A percentile compares a stretch with the other conserved stretches of the same genome.
These are phyloP conservation scores for Huiozyma sinensis DNA, from an alignment of 805 yeast species.

Conservation along the genomic window DNA sequence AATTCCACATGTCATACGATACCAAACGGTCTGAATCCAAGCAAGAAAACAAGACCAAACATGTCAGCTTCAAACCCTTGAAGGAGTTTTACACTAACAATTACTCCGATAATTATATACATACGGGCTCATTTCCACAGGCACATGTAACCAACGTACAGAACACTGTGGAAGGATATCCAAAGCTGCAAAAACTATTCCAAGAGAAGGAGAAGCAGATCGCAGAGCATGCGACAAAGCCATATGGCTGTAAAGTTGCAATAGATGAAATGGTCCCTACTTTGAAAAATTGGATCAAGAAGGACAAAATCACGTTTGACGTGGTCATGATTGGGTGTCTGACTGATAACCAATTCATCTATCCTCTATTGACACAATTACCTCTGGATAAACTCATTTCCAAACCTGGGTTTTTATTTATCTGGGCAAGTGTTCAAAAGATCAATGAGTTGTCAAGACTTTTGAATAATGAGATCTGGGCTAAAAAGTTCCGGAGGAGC, in stretches of 20 bases:
- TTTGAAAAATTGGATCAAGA: slow-evolving; percentile 50
- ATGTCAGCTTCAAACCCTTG: slow-evolving; percentile 18
- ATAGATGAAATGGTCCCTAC: slow-evolving; percentile 44
- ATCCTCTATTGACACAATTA: slow-evolving; percentile 48
- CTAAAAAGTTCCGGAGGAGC: slow-evolving; percentile 70
- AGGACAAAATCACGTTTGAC: slow-evolving; percentile 59
- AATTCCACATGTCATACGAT: no score
- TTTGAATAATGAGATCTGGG: slow-evolving; percentile 43
- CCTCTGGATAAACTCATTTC: slow-evolving; percentile 69
- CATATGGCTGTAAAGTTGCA: slow-evolving; percentile 54
- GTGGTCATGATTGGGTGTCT: slow-evolving; percentile 88
- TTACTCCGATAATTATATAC: slow-evolving; percentile 59
- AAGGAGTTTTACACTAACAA: slow-evolving; percentile 47
- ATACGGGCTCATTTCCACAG: slow-evolving; percentile 52
- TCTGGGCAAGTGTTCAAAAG: slow-evolving; percentile 78
- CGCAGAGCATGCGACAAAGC: slow-evolving; percentile 40
- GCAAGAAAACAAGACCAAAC: slow-evolving; percentile 6
- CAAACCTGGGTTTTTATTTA: slow-evolving; percentile 74
- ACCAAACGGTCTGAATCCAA: background rate
- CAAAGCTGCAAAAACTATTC: slow-evolving; percentile 62
- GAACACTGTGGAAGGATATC: slow-evolving; percentile 73
- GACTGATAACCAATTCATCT: slow-evolving; percentile 58
- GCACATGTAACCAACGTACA: slow-evolving; percentile 52
- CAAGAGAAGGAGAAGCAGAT: slow-evolving; percentile 54
- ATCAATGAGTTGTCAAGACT: slow-evolving; percentile 50